Percentiles rank a stretch among this genome's conserved stretches.
These are phyloP conservation scores for Cytospora mali DNA, from an alignment of 2,329 filamentous ascomycete species.

Conservation along the genomic window DNA sequence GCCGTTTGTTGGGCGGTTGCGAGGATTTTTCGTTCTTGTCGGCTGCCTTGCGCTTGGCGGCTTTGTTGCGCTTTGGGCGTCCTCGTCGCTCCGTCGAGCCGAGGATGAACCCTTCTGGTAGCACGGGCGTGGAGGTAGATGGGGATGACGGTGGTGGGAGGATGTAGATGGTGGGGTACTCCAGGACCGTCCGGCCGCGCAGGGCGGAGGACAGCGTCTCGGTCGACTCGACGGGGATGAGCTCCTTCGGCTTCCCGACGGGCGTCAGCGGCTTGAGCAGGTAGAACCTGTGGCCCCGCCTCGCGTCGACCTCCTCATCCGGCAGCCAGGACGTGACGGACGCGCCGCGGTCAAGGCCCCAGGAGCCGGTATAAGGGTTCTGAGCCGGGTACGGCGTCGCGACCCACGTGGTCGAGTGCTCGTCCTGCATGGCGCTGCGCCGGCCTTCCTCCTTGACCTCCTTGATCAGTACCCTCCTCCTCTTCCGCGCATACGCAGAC, in stretches of 20 bases:
- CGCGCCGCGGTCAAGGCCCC: slow-evolving; percentile 30
- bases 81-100: slow-evolving; percentile 32
- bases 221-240: slow-evolving; percentile 57
- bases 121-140: neutral
- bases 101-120: slow-evolving; percentile 33
- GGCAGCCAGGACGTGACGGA: slow-evolving; percentile 31
- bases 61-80: neutral
- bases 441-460: slow-evolving; percentile 25
- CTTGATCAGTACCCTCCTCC: slow-evolving; percentile 17
- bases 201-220: slow-evolving; percentile 57
- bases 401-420: slow-evolving; percentile 29
- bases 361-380: slow-evolving; percentile 32
- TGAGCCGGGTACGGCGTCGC: slow-evolving; percentile 32
- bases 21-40: slow-evolving; percentile 5
- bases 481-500: slow-evolving; percentile 1
- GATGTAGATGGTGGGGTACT: slow-evolving; percentile 72
- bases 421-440: slow-evolving; percentile 29
- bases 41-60: slow-evolving; percentile 13
- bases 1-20: slow-evolving; percentile 18
- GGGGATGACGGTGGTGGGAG: slow-evolving; percentile 40
- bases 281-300: slow-evolving; percentile 32
- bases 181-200: slow-evolving; percentile 61
- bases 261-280: slow-evolving; percentile 31
- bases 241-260: slow-evolving; percentile 29
- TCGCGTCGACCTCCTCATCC: slow-evolving; percentile 26